Base-by-base conservation (phyloP, 2,329 filamentous ascomycete species). In the Atkinsonella hypoxylon region DNA sequence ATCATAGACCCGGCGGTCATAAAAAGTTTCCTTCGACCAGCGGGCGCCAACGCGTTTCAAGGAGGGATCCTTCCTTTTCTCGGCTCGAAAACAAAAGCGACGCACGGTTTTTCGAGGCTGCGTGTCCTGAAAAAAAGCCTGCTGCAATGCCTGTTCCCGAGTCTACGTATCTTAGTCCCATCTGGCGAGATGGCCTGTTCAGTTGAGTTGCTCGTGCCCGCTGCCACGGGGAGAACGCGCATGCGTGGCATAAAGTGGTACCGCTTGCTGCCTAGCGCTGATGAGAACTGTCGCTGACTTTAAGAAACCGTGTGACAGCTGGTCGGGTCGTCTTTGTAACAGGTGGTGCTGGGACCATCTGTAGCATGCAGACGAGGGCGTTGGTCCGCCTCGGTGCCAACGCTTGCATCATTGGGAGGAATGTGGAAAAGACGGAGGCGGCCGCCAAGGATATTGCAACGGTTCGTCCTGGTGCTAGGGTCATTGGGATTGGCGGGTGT, bases 241-340 rank as follows among this genome's bases (percentile, higher is more conserved):
- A n/a, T n/a, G n/a, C n/a, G n/a, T n/a, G n/a, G n/a, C n/a, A n/a
- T n/a, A n/a, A n/a, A n/a, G n/a, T n/a, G n/a, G n/a, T n/a, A n/a
- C n/a, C n/a, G n/a, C n/a, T n/a, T n/a, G n/a, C n/a, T n/a, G n/a
- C n/a, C n/a, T n/a, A n/a, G n/a, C n/a, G n/a, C n/a, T n/a, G n/a
- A n/a, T n/a, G 26, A 26, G 32, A 8, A 41, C n/a, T 20, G 17
- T 4, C 11, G 38, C 48, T 53, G 20, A 47, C 51, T 40, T 26
- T 26, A 7, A 12, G 39, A 41, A n/a, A 38, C n/a, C 31, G 17
- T 47, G 15, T 13, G 40, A 41, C 60, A 94, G 88, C 84, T 55
- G 82, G 84, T 64, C 91, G 93, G 62, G 90, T 97, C 43, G 80
- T 91, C 58, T 95, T 97, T 69, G 94, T 94, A 62, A 98, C 93